Base-by-base conservation (phyloP, 305 asterid species). In the Withania somnifera region DNA sequence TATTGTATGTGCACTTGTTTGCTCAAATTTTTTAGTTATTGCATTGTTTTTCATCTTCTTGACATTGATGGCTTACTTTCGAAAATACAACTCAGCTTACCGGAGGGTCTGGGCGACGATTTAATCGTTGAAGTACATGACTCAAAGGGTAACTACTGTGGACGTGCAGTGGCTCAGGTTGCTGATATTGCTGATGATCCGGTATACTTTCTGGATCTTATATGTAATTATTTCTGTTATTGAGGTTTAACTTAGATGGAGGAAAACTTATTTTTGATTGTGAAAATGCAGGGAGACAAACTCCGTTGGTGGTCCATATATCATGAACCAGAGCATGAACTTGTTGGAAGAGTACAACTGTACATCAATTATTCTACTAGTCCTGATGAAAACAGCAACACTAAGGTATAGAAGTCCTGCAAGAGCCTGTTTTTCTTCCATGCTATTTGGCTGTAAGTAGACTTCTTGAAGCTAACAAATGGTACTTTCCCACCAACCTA, bases 101-200 rank as follows among this genome's bases (percentile, higher is more conserved):
- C 98, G 7, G 98, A 96, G 84, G 97, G 98, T 77, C 88, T 92
- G 51, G 98, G 95, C 38, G 99, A 94, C 84, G 97, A 94, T 86
- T 87, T 96, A 80, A 84, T 93, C 42, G 85, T 96, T 60, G 98
- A 96, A 88, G 93, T 96, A 61, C 89, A 82, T 22, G 98, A 96
- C 89, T 94, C 97, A n/a, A 96, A 93, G 79, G 98, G 98, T 69
- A 91, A 87, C 58, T 85, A 87, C 81, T 91, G 93, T 87, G 99
- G 98, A 32, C 92, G 91, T 47, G 95, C 91, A 32, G 87, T 90
- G 30, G 93, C 95, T 88, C 99, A 94, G 85, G 93, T 94, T 84
- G 98, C 98, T 24, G 95, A 92, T 87, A 90, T 96, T 84, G 92
- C 97, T 84, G 98, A 96, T 63, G 98, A 96, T 83, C 89, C 92